A percentile compares a stretch with the other conserved stretches of the same genome.
Conservation (phyloP, 768 basidiomycete genomes). For the Boletellus sp. region DNA sequence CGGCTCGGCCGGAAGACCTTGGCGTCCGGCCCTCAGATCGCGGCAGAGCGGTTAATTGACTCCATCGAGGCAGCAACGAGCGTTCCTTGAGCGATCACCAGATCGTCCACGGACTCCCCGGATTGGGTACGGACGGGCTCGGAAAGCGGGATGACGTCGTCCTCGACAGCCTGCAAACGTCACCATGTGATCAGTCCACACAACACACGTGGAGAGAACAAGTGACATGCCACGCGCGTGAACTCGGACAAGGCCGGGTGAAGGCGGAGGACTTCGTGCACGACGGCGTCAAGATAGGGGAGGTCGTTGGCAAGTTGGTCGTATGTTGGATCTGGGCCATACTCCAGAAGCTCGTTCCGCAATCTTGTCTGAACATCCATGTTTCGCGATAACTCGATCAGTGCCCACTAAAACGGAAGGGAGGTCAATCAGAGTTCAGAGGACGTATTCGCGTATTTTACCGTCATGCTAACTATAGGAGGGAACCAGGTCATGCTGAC, state of each 20-base stretch:
- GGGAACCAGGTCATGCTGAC: too few species aligned
- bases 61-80: constrained; percentile 40
- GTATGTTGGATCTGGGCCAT: constrained; percentile 47
- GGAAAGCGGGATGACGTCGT: constrained; percentile 57
- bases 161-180: constrained; percentile 50
- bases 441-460: too few species aligned
- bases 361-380: constrained; percentile 45
- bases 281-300: constrained; percentile 54
- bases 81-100: constrained; percentile 48
- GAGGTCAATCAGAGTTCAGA: too few species aligned
- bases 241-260: constrained; percentile 37
- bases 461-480: constrained; percentile 25
- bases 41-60: constrained; percentile 46
- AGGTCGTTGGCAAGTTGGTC: constrained; percentile 48
- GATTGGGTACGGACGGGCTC: constrained; percentile 43
- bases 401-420: constrained; percentile 58
- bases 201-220: too few species aligned
- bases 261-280: constrained; percentile 44
- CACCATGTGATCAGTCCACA: too few species aligned
- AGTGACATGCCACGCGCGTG: constrained; percentile 5
- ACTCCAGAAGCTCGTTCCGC: constrained; percentile 46
- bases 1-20: constrained; percentile 58
- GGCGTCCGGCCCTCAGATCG: constrained; percentile 60
- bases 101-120: constrained; percentile 35
- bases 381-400: constrained; percentile 50